Evolutionary conservation across 148 eudicot genomes (phyloP), one percentile per base, ranked within the genome.

Genomic region (Arctostaphylos glauca): DNA sequence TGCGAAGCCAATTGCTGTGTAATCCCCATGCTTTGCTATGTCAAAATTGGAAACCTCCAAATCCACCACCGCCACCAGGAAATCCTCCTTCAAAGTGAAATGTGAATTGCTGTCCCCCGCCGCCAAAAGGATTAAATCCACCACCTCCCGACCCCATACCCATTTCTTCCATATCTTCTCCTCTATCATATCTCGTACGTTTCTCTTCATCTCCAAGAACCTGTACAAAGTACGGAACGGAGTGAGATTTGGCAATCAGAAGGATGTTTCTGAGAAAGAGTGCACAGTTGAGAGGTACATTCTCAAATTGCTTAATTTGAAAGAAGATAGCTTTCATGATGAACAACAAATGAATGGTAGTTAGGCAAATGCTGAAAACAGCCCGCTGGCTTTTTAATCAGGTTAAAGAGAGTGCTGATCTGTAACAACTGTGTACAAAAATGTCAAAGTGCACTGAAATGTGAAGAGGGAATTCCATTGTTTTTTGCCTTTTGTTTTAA

Each of bases 41-140:
- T 90, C 86, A 95, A 82, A 91, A 91, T 68, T 95, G 93, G 84
- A 92, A 96, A 76, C 96, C 97, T 1, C 92, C 98, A 72, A 90
- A 91, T 19, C 98, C 92, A 77, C 92, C 87, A 19, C 86, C 95
- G 6, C 94, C 94, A 56, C 93, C 95, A 2, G 95, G 95, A 82
- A 93, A 95, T 12, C 98, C 98, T 48, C 99, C 99, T 85, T 96
- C 99, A 38, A 94, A 96, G 84, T 96, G 99, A 79, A 96, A 96
- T 43, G 99, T 96, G 80, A 78, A 96, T 78, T 93, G 97, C 62
- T 94, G 98, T 5, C 98, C 96, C 18, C 92, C 90, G 7, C 92
- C 98, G 21, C 98, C 98, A 56, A 92, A 96, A 12, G 95, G 98
- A 81, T 96, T 91, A 84, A 93, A 94, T 72, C 99, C 98, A 74